Evolutionary conservation across 441 rosid genomes (phyloP).

Genomic region (Rhodomyrtus psidioides): DNA sequence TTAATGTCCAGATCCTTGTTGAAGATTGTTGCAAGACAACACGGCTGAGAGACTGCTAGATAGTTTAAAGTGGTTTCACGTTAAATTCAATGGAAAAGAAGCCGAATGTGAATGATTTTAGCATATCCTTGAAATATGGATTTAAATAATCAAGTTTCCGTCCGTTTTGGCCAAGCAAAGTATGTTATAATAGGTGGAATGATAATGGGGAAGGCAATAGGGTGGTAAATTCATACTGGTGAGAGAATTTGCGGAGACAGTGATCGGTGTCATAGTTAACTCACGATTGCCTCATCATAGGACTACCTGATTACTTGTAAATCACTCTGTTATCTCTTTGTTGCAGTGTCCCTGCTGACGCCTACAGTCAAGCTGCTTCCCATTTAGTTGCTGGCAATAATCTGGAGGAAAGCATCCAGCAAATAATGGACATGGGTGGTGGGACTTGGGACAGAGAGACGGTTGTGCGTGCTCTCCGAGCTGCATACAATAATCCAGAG

Average conservation of each 20-base stretch:
- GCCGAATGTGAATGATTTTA: not conserved
- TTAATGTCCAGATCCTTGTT: not conserved
- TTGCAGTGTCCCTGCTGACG: constrained; percentile 52
- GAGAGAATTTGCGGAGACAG: not conserved
- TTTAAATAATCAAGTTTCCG: not conserved
- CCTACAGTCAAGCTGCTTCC: constrained; percentile 79
- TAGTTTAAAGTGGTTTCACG: not conserved
- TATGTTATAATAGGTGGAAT: not conserved
- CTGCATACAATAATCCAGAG: constrained; percentile 96
- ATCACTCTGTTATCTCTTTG: not conserved
- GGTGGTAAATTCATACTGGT: not conserved
- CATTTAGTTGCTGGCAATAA: constrained; percentile 58
- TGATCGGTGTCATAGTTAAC: not conserved
- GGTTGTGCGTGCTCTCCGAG: constrained; percentile 83
- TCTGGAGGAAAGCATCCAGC: constrained; percentile 74
- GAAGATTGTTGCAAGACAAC: not conserved
- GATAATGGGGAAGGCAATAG: not conserved
- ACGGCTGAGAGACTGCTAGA: not conserved
- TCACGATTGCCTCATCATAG: not conserved
- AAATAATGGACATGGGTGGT: constrained; percentile 93
- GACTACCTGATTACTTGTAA: not conserved
- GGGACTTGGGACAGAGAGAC: constrained; percentile 96
- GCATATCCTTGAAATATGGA: not conserved
- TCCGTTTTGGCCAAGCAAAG: not conserved
- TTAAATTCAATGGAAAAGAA: not conserved